Evolutionary conservation across 805 yeast species (phyloP), one percentile per base, ranked within the genome.

Genomic region (Candida loeiensis): DNA sequence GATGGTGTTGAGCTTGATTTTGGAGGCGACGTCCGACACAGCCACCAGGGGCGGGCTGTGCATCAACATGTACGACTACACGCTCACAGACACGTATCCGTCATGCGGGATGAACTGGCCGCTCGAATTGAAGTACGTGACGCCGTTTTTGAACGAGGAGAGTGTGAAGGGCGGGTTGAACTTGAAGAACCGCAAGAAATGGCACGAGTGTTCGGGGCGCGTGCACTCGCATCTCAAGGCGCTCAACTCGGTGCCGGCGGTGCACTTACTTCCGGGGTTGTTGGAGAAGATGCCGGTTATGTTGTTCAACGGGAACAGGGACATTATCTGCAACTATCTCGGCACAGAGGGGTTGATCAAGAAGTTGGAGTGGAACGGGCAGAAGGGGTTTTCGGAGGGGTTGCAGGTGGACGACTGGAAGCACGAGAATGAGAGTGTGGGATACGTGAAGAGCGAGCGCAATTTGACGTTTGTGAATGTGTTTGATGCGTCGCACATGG

Each of bases 81-180:
- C 83, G 26, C 63, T 84, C 39, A 68, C 63, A 26, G 96, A 89
- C 56, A 61, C 79, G 0, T 87, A 71, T 51, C 97, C 98, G 0
- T 64, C 83, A 0, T 93, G 99, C 63, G 98, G 98, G 4, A 71
- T 78, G 77, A 82, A 84, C 58, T 93, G 98, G 98, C 99, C 99
- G 0, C 73, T 73, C 14, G 81, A 73, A 43, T 65, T 83, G 44
- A 61, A 53, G 1, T 40, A 54, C 20, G 77, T 82, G 13, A 64
- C 67, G 0, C 69, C 72, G 4, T 85, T 80, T 49, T 67, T 85
- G 43, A 64, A 69, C 20, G 45, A 56, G 2, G 60, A 63, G 2
- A 64, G 63, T 1, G 84, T 80, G 6, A 70, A 68, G 53, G 43
- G 55, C 17, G 70, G 77, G 9, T 63, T 85, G 52, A 77, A 85